Percentiles rank a stretch among this genome's conserved stretches.
Conservation (phyloP, 1,284 basidiomycete species). For the Puccinia hordei region DNA sequence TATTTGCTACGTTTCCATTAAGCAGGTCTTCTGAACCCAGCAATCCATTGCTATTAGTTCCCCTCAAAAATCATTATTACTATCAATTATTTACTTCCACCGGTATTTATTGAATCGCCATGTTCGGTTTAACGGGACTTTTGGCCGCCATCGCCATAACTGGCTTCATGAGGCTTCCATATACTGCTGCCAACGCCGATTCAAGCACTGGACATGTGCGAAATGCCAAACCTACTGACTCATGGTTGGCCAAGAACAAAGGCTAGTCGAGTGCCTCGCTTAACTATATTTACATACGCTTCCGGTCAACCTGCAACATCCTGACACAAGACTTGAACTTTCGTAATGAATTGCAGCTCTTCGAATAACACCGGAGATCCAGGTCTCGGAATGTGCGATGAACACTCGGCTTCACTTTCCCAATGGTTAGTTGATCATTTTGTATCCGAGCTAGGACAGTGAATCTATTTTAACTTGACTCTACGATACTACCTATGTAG, state of each 20-base stretch:
- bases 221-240: neutral
- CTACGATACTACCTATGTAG: neutral
- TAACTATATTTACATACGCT: neutral
- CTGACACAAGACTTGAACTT: too few relatives aligned
- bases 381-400: slow-evolving; percentile 27
- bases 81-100: neutral
- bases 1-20: neutral
- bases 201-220: slow-evolving; percentile 16
- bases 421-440: neutral
- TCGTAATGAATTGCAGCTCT: neutral
- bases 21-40: neutral
- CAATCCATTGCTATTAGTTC: neutral
- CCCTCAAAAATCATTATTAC: too few relatives aligned
- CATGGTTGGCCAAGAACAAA: slow-evolving; percentile 2
- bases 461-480: neutral
- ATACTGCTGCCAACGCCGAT: slow-evolving; percentile 4
- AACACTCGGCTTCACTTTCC: slow-evolving; percentile 11
- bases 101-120: neutral
- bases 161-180: slow-evolving; percentile 2
- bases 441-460: neutral
- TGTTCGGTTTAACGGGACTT: neutral
- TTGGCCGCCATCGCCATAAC: neutral
- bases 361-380: neutral
- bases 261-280: neutral
- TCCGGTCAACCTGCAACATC: too few relatives aligned